Conservation (phyloP, 2,329 filamentous ascomycete species). For the Nannizzia gypsea region DNA sequence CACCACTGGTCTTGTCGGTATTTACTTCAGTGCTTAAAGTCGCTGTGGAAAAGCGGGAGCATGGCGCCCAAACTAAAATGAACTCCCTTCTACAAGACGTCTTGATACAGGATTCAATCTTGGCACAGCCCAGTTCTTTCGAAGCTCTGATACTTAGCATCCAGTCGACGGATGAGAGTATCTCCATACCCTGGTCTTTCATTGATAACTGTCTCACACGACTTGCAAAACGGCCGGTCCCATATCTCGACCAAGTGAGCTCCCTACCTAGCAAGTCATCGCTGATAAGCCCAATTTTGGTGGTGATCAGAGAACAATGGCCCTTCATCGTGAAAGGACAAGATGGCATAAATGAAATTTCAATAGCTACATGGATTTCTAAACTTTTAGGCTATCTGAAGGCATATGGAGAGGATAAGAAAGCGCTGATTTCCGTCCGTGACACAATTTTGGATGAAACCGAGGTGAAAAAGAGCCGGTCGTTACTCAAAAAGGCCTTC, state of each 20-base stretch:
- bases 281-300: conserved; percentile 51
- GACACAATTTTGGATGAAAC: conserved; percentile 33
- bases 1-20: conserved; percentile 32
- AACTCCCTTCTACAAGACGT: conserved; percentile 26
- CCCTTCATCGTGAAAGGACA: conserved; percentile 51
- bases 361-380: conserved; percentile 48
- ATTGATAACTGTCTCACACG: conserved; percentile 73
- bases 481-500: conserved; percentile 27
- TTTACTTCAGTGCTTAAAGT: conserved; percentile 33
- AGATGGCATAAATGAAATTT: conserved; percentile 32
- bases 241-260: conserved; percentile 52
- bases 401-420: conserved; percentile 40
- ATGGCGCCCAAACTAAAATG: conserved; percentile 25
- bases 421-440: conserved; percentile 36
- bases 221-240: conserved; percentile 64
- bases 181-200: conserved; percentile 49
- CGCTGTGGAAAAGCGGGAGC: conserved; percentile 22
- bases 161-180: conserved; percentile 22
- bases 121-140: conserved; percentile 26
- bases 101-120: conserved; percentile 27
- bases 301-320: conserved; percentile 66
- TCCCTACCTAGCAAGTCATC: conserved; percentile 25
- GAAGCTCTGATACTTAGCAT: conserved; percentile 30
- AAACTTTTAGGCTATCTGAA: conserved; percentile 45
- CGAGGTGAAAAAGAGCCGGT: conserved; percentile 27